phyloP scores from a whole-genome alignment of 1,139 yeast species.

The Saccharomyces uvarum region DNA sequence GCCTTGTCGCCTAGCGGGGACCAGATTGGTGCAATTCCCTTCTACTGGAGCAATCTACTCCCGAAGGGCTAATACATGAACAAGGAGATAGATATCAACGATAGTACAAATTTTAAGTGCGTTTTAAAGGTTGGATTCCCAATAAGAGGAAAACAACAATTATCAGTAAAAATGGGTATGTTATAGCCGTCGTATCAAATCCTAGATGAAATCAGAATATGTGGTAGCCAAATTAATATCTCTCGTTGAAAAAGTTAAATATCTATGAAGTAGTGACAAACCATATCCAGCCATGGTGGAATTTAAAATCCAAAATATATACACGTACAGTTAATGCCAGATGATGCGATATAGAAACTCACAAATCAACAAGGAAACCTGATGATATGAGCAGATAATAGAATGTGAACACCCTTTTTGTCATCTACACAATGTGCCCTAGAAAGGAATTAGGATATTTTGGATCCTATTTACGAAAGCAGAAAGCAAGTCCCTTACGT shows the following conservation, averaged over 20 bases:
- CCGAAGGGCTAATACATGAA: background rate
- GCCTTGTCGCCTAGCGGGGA: background rate
- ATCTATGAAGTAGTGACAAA: background rate
- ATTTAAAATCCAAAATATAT: background rate
- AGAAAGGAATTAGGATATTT: too few species aligned
- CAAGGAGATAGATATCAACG: background rate
- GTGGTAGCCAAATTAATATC: background rate
- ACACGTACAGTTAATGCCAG: background rate
- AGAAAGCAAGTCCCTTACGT: background rate
- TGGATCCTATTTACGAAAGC: background rate
- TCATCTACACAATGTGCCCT: too few species aligned
- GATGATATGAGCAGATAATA: too few species aligned
- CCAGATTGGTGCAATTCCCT: background rate
- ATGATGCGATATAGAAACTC: background rate
- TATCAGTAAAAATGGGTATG: slow-evolving; percentile 28
- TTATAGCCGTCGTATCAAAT: slow-evolving; percentile 3
- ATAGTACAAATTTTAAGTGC: background rate
- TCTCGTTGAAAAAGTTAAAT: background rate
- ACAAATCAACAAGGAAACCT: background rate
- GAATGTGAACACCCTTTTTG: too few species aligned
- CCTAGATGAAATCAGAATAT: background rate
- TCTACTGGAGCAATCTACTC: background rate
- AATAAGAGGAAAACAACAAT: slow-evolving; percentile 11
- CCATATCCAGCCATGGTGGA: background rate
- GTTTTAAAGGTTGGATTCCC: background rate